Conservation (phyloP, 2,329 filamentous ascomycete species). For the Cyphellophora attinorum region DNA sequence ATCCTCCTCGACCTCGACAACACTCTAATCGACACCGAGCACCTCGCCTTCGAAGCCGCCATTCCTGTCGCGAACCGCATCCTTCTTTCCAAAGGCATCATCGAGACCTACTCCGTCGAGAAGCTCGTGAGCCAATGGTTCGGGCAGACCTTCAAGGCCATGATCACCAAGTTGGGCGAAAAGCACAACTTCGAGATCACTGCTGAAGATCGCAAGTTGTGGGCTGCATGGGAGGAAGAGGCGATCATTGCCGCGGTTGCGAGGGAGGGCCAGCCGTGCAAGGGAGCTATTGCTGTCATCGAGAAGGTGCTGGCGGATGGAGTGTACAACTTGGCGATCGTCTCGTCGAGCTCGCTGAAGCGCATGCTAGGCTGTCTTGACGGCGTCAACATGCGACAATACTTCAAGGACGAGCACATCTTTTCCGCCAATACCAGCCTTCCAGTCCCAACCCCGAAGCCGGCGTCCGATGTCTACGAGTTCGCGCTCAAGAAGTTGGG, state of each 20-base stretch:
- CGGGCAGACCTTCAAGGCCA: slow-evolving; percentile 83
- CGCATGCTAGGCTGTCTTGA: slow-evolving; percentile 69
- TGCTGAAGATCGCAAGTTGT: slow-evolving; percentile 59
- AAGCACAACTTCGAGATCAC: slow-evolving; percentile 65
- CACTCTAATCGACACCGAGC: slow-evolving; percentile 86
- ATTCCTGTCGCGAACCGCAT: slow-evolving; percentile 83
- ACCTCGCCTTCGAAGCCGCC: slow-evolving; percentile 83
- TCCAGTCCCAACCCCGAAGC: slow-evolving; percentile 74
- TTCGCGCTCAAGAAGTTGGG: slow-evolving; percentile 65
- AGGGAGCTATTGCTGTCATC: slow-evolving; percentile 58
- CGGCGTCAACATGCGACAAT: slow-evolving; percentile 70
- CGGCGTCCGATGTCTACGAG: slow-evolving; percentile 80
- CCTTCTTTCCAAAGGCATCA: slow-evolving; percentile 55
- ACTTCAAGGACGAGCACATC: slow-evolving; percentile 64
- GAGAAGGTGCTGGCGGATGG: slow-evolving; percentile 51
- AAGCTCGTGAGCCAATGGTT: slow-evolving; percentile 79
- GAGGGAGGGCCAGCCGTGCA: slow-evolving; percentile 57
- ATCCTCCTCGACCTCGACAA: slow-evolving; percentile 73
- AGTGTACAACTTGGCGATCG: slow-evolving; percentile 68
- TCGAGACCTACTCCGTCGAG: slow-evolving; percentile 65
- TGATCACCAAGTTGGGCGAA: slow-evolving; percentile 45
- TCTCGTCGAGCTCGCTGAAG: slow-evolving; percentile 69
- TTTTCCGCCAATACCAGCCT: slow-evolving; percentile 77
- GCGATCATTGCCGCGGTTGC: slow-evolving; percentile 73
- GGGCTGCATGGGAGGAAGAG: slow-evolving; percentile 70